A percentile compares a stretch with the other conserved stretches of the same genome.
phyloP scores from a whole-genome alignment of 495 filamentous ascomycete species.

The Lineolata rhizophorae region DNA sequence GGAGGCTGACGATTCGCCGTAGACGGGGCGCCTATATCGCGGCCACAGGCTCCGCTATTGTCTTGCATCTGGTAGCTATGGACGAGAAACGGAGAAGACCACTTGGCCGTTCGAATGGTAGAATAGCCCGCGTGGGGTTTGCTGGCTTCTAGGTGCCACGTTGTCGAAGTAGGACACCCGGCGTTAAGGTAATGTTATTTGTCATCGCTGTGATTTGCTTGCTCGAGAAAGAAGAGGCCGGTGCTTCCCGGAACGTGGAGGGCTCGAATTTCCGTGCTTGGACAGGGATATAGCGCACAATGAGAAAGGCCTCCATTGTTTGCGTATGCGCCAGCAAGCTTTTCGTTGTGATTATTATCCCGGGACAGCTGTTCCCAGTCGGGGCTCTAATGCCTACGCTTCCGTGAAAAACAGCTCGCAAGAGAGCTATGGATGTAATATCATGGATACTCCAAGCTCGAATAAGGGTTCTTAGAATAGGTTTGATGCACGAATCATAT shows the following conservation, averaged over 20 bases:
- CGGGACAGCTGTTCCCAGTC: no score
- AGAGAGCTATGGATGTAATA: conserved; percentile 37
- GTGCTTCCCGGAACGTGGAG: no score
- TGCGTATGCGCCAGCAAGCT: no score
- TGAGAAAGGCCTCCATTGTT: no score
- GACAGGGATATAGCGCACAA: no score
- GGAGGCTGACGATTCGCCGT: conserved; percentile 35
- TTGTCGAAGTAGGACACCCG: conserved; percentile 49
- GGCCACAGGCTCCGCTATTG: conserved; percentile 42
- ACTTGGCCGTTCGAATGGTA: conserved; percentile 31
- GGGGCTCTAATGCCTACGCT: conserved; percentile 9
- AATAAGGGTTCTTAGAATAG: conserved; percentile 50
- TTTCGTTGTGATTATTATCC: no score
- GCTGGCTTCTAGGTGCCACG: conserved; percentile 60
- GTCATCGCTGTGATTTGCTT: no score
- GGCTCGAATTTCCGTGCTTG: no score
- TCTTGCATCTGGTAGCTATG: conserved; percentile 15
- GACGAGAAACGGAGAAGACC: conserved; percentile 14
- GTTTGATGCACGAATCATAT: conserved; percentile 41
- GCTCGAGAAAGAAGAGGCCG: no score
- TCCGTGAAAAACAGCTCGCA: conserved; percentile 26
- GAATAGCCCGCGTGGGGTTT: no score
- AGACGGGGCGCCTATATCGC: conserved; percentile 58
- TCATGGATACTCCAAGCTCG: conserved; percentile 45
- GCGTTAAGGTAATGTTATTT: conserved; percentile 34